Conservation (phyloP, 495 filamentous ascomycete genomes). For the Xylaria bambusicola region DNA sequence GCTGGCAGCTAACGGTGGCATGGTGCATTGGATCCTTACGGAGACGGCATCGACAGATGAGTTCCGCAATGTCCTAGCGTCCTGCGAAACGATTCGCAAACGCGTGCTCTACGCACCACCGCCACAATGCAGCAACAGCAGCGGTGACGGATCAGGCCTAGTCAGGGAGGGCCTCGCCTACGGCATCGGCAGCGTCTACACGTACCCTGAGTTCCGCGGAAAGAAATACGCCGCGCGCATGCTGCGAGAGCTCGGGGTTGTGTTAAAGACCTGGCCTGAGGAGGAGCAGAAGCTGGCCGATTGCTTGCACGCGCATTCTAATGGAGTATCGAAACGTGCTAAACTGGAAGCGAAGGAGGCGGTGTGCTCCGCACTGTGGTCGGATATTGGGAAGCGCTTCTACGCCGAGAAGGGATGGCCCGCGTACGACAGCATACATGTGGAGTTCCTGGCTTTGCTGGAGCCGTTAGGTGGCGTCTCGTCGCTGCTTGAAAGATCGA, state of each 20-base stretch:
- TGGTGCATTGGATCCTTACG: conserved; percentile 87
- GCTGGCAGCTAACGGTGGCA: conserved; percentile 69
- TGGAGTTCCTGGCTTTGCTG: conserved; percentile 58
- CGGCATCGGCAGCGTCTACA: conserved; percentile 87
- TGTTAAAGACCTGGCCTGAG: conserved; percentile 38
- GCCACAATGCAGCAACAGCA: too few species aligned
- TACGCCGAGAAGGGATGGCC: conserved; percentile 84
- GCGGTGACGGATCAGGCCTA: conserved; percentile 21
- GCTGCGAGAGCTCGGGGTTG: conserved; percentile 49
- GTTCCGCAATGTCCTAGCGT: conserved; percentile 66
- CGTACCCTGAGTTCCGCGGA: conserved; percentile 67
- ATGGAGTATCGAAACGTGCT: neutral
- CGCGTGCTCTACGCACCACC: conserved; percentile 55
- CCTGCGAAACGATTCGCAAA: conserved; percentile 85
- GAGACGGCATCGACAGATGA: conserved; percentile 43
- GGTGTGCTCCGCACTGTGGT: conserved; percentile 78
- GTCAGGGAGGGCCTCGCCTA: conserved; percentile 71
- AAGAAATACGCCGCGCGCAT: conserved; percentile 75
- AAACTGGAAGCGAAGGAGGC: conserved; percentile 25
- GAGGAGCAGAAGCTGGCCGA: conserved; percentile 9
- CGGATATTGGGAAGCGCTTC: conserved; percentile 93
- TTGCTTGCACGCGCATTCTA: too few species aligned
- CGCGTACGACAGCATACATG: conserved; percentile 69
- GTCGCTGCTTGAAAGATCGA: conserved; percentile 7
- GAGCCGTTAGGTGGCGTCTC: conserved; percentile 7